Conservation (phyloP, 805 yeast genomes). For the Scheffersomyces amazonensis region DNA sequence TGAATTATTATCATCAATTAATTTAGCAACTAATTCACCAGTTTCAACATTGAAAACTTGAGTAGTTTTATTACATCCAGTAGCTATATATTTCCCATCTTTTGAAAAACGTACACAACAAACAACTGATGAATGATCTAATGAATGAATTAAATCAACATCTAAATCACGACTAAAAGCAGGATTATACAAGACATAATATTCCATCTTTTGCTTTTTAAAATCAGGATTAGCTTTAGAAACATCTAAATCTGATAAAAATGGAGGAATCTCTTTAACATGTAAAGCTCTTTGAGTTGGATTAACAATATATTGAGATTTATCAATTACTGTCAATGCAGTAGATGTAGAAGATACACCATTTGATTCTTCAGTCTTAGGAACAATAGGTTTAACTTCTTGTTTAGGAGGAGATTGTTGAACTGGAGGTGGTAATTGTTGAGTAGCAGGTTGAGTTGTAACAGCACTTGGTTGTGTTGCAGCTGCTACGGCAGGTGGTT, state of each 20-base stretch:
- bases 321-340: slow-evolving; percentile 36
- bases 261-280: slow-evolving; percentile 78
- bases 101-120: slow-evolving; percentile 93
- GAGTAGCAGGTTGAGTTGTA: slow-evolving; percentile 10
- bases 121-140: slow-evolving; percentile 91
- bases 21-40: slow-evolving; percentile 83
- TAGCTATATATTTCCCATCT: slow-evolving; percentile 90
- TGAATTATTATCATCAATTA: slow-evolving; percentile 68
- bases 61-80: slow-evolving; percentile 95
- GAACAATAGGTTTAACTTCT: slow-evolving; percentile 11
- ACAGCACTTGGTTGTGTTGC: slow-evolving; percentile 5
- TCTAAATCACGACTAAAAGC: slow-evolving; percentile 66
- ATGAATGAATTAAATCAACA: slow-evolving; percentile 83
- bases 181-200: slow-evolving; percentile 87
- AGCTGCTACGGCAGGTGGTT: slow-evolving; percentile 9
- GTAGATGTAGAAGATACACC: slow-evolving; percentile 16
- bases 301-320: slow-evolving; percentile 40
- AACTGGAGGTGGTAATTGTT: slow-evolving; percentile 11
- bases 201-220: slow-evolving; percentile 81
- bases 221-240: slow-evolving; percentile 69
- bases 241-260: slow-evolving; percentile 75
- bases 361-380: slow-evolving; percentile 7
- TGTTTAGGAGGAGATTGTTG: slow-evolving; percentile 17
- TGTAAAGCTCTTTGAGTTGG: slow-evolving; percentile 50
- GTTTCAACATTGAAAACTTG: slow-evolving; percentile 91